These are phyloP conservation scores for Ganoderma leucocontextum DNA, from an alignment of 1,284 basidiomycete genomes.

Conservation along the genomic window DNA sequence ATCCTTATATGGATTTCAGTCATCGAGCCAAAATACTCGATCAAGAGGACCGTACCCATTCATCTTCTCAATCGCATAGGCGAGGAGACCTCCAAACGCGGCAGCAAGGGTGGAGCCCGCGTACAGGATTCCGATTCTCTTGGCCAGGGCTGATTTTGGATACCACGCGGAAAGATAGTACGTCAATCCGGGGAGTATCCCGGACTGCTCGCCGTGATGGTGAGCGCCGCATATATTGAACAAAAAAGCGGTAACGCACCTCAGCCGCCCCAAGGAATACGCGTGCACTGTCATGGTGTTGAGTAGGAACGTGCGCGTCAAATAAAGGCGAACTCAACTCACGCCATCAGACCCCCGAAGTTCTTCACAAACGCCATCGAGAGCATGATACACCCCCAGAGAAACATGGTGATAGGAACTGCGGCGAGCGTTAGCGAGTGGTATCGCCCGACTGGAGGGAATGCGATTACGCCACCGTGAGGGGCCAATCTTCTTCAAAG, in stretches of 20 bases:
- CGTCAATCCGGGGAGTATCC: slow-evolving; percentile 56
- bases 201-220: slow-evolving; percentile 44
- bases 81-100: slow-evolving; percentile 23
- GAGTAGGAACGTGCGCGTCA: neutral
- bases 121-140: slow-evolving; percentile 55
- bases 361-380: slow-evolving; percentile 29
- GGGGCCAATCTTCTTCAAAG: slow-evolving; percentile 23
- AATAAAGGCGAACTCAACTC: neutral
- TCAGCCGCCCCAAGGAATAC: slow-evolving; percentile 15
- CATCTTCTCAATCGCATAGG: slow-evolving; percentile 20
- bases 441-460: neutral
- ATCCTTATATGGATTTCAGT: slow-evolving; percentile 1
- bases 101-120: slow-evolving; percentile 60
- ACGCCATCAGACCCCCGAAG: slow-evolving; percentile 25
- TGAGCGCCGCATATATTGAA: slow-evolving; percentile 49
- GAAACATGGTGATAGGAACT: slow-evolving; percentile 22
- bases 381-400: slow-evolving; percentile 25
- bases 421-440: neutral
- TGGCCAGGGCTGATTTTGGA: slow-evolving; percentile 21
- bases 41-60: slow-evolving; percentile 1
- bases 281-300: slow-evolving; percentile 6
- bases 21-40: neutral
- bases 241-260: neutral
- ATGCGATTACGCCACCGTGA: slow-evolving; percentile 28
- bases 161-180: slow-evolving; percentile 55